phyloP scores from a whole-genome alignment of 148 eudicot genomes.

The Nyssa sinensis region DNA sequence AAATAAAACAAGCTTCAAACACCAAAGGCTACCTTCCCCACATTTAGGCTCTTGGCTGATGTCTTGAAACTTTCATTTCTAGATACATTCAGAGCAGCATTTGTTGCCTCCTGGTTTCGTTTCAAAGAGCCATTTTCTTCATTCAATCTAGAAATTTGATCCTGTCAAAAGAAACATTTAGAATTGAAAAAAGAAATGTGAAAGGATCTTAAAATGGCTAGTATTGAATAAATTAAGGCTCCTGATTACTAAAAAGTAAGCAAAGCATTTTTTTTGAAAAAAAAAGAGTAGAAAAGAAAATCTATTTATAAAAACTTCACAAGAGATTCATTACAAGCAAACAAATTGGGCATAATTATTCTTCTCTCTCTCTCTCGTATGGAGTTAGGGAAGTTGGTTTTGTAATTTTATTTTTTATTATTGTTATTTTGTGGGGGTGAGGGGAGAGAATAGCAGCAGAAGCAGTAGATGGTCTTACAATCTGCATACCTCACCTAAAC shows the following conservation, averaged over 20 bases:
- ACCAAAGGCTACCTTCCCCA: constrained; percentile 45
- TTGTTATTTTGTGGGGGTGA: no score
- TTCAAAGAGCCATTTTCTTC: constrained; percentile 78
- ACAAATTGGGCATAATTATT: neutral
- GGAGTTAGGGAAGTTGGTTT: no score
- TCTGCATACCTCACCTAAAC: neutral
- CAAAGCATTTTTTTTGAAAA: no score
- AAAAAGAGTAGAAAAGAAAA: neutral
- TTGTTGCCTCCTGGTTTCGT: constrained; percentile 53
- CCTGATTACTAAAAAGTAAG: no score
- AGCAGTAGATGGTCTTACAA: neutral
- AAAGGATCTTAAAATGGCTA: neutral
- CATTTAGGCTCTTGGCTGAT: constrained; percentile 38
- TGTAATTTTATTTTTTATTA: no score
- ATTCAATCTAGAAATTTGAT: constrained; percentile 52
- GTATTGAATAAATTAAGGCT: no score
- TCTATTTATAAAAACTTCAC: no score
- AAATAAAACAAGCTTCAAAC: neutral
- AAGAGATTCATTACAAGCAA: neutral
- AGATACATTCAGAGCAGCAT: constrained; percentile 48
- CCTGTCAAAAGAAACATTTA: constrained; percentile 41
- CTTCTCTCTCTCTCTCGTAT: no score
- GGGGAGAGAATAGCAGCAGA: neutral
- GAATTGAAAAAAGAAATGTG: neutral
- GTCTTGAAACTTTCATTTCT: constrained; percentile 47